Base-by-base conservation (phyloP, 768 basidiomycete genomes). In the Amanita muscaria region DNA sequence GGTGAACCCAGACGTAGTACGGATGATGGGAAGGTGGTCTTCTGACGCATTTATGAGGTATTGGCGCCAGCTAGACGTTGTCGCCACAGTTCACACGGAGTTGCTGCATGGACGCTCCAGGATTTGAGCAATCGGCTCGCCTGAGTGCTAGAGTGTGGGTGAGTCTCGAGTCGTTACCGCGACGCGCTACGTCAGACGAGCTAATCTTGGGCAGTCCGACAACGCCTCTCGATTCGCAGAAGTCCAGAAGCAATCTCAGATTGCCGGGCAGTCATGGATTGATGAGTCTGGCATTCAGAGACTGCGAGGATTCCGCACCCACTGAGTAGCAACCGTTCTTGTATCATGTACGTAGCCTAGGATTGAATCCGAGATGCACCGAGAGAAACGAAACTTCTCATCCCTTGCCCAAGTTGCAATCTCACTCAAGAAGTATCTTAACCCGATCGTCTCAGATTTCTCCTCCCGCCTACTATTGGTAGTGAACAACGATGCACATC, bases 321-420 rank as follows among this genome's bases (percentile, higher is more conserved):
- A n/a, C n/a, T n/a, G n/a, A n/a, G n/a, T n/a, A n/a, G n/a, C n/a
- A n/a, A n/a, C n/a, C n/a, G n/a, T n/a, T n/a, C n/a, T n/a, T n/a
- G n/a, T n/a, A n/a, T n/a, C n/a, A n/a, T n/a, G n/a, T n/a, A n/a
- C n/a, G n/a, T n/a, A n/a, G n/a, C n/a, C n/a, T n/a, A n/a, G n/a
- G n/a, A n/a, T n/a, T n/a, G n/a, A n/a, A n/a, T n/a, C n/a, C n/a
- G n/a, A n/a, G n/a, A n/a, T n/a, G n/a, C n/a, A n/a, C n/a, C n/a
- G n/a, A n/a, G n/a, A n/a, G n/a, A n/a, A n/a, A n/a, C n/a, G n/a
- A 40, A 97, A 75, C 63, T 82, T 85, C 63, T 98, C 96, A 55
- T 93, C 83, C 52, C 96, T 67, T 1, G 93, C 94, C 96, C 96
- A 99, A 0, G 91, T 92, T 21, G 83, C 86, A 37, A 98, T 74